Evolutionary conservation across 345 rosid species (phyloP).

Genomic region (Triadica sebifera): DNA sequence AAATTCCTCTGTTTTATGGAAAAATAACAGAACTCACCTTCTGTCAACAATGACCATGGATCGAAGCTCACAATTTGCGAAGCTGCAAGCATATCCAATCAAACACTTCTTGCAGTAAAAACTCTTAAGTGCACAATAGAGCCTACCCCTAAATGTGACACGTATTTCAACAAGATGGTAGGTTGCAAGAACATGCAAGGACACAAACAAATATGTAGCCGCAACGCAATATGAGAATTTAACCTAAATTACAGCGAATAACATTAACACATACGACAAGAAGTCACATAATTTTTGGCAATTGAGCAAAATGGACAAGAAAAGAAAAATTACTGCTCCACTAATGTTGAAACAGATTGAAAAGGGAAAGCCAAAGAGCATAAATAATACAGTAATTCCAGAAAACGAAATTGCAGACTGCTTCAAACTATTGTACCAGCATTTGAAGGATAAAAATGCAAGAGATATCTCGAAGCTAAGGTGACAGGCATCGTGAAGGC

Average conservation of each 20-base stretch:
- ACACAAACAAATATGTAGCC: not conserved
- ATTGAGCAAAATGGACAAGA: not conserved
- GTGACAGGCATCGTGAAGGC: slow-evolving; percentile 19
- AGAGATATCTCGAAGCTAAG: not conserved
- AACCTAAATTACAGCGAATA: not conserved
- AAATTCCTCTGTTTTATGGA: not conserved
- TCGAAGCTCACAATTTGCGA: slow-evolving; percentile 94
- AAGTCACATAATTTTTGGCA: no score
- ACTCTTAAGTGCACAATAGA: not conserved
- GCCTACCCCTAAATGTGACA: not conserved
- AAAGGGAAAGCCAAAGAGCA: not conserved
- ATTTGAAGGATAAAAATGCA: slow-evolving; percentile 1
- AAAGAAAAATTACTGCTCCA: not conserved
- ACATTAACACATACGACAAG: not conserved
- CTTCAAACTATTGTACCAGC: no score
- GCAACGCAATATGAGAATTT: not conserved
- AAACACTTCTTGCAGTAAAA: slow-evolving; percentile 15
- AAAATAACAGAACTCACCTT: slow-evolving; percentile 42
- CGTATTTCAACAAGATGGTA: not conserved
- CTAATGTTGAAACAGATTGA: not conserved
- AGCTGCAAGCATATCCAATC: slow-evolving; percentile 44
- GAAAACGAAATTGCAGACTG: not conserved
- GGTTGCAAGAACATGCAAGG: not conserved
- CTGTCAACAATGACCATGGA: slow-evolving; percentile 83
- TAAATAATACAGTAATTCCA: not conserved